Percentiles rank a stretch among this genome's conserved stretches.
Evolutionary conservation across 129 eudicot species (phyloP).

Genomic region (Oenanthe sinensis): DNA sequence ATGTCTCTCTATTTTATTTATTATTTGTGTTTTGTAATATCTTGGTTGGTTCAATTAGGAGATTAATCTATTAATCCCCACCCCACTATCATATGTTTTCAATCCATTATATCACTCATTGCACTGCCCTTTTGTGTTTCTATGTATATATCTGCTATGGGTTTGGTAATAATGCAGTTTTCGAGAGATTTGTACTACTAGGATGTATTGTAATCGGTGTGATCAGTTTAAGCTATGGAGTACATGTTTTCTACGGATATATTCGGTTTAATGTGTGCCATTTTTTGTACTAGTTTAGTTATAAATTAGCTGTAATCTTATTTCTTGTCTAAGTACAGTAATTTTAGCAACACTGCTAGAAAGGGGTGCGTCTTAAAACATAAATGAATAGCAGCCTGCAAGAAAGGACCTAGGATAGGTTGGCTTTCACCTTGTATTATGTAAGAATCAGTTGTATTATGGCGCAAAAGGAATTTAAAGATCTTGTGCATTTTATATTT

Average conservation of each 20-base stretch:
- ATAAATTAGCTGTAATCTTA: background rate
- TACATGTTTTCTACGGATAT: background rate
- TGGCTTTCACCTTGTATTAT: background rate
- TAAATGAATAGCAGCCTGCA: background rate
- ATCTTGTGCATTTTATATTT: background rate
- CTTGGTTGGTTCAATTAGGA: background rate
- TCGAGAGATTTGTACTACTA: too few relatives aligned
- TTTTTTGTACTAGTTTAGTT: too few relatives aligned
- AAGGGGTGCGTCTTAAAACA: background rate
- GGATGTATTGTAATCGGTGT: background rate
- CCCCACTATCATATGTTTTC: too few relatives aligned
- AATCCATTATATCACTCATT: background rate
- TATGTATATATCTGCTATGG: background rate
- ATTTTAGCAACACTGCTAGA: background rate
- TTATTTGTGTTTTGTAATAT: background rate
- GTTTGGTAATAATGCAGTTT: too few relatives aligned
- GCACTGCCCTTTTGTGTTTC: background rate
- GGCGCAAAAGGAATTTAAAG: background rate
- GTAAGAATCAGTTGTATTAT: background rate
- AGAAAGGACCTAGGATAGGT: background rate
- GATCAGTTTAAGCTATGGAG: background rate
- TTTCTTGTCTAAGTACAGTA: background rate
- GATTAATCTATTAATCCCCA: too few relatives aligned
- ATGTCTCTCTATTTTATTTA: background rate
- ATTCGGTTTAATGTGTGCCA: background rate